phyloP scores from a whole-genome alignment of 305 asterid species.

The Striga hermonthica region DNA sequence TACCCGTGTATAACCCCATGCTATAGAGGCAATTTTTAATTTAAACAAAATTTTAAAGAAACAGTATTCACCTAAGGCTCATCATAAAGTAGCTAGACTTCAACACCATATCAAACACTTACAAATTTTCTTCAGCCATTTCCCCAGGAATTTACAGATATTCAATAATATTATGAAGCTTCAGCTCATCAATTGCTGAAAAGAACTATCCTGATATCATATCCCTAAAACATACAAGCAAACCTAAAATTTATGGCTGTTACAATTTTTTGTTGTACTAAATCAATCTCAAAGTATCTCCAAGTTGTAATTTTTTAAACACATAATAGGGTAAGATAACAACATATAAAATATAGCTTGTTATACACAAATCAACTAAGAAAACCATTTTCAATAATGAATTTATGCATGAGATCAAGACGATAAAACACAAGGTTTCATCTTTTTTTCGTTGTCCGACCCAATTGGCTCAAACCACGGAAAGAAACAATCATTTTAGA shows the following conservation, averaged over 20 bases:
- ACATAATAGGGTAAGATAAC: neutral
- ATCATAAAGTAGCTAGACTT: conserved; percentile 15
- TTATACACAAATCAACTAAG: neutral
- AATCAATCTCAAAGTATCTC: conserved; percentile 7
- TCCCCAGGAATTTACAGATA: neutral
- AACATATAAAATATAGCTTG: no score
- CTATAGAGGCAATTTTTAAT: conserved; percentile 1
- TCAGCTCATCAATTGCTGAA: neutral
- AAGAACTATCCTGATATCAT: neutral
- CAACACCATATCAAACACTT: neutral
- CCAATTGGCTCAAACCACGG: neutral
- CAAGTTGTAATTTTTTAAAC: neutral
- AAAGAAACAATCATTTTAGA: conserved; percentile 4
- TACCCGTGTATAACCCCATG: neutral
- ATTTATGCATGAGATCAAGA: neutral
- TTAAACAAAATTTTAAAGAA: neutral
- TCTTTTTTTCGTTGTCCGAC: no score
- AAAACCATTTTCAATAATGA: neutral
- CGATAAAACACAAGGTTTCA: neutral
- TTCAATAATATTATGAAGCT: conserved; percentile 9
- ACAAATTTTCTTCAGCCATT: neutral
- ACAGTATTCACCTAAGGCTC: neutral
- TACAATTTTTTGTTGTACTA: neutral
- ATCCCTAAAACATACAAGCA: neutral
- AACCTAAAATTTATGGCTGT: neutral